phyloP scores from a whole-genome alignment of 805 yeast genomes.

The Grigorovia transvaalensis region DNA sequence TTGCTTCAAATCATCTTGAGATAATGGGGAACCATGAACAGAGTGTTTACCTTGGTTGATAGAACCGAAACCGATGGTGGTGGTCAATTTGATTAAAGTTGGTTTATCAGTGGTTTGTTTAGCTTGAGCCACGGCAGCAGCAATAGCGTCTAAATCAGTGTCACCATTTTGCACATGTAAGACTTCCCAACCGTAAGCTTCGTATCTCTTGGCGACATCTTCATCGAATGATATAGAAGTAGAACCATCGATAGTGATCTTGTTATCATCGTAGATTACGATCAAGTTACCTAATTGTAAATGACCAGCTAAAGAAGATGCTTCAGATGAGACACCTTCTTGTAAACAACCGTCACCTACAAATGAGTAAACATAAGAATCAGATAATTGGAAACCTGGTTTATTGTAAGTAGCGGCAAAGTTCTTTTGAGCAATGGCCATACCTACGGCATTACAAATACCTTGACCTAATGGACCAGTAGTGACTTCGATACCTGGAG shows the following conservation, averaged over 20 bases:
- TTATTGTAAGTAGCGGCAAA: slow-evolving; percentile 89
- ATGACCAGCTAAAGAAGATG: slow-evolving; percentile 92
- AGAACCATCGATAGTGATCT: slow-evolving; percentile 92
- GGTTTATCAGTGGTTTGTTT: slow-evolving; percentile 73
- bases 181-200: slow-evolving; percentile 92
- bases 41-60: slow-evolving; percentile 71
- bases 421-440: slow-evolving; percentile 89
- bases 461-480: slow-evolving; percentile 99
- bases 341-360: slow-evolving; percentile 96
- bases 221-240: slow-evolving; percentile 88
- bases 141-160: slow-evolving; percentile 60
- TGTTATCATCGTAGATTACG: slow-evolving; percentile 94
- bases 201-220: slow-evolving; percentile 75
- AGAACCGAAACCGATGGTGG: slow-evolving; percentile 94
- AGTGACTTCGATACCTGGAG: slow-evolving; percentile 92
- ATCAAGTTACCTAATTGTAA: slow-evolving; percentile 85
- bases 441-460: slow-evolving; percentile 89
- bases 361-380: slow-evolving; percentile 67
- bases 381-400: slow-evolving; percentile 57
- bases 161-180: slow-evolving; percentile 71
- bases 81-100: slow-evolving; percentile 75
- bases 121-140: slow-evolving; percentile 70
- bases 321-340: slow-evolving; percentile 97
- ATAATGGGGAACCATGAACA: slow-evolving; percentile 95
- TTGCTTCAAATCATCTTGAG: slow-evolving; percentile 83